A percentile compares a stretch with the other conserved stretches of the same genome.
Evolutionary conservation across 2,329 filamentous ascomycete species (phyloP).

Genomic region (Phialocephala sp.): DNA sequence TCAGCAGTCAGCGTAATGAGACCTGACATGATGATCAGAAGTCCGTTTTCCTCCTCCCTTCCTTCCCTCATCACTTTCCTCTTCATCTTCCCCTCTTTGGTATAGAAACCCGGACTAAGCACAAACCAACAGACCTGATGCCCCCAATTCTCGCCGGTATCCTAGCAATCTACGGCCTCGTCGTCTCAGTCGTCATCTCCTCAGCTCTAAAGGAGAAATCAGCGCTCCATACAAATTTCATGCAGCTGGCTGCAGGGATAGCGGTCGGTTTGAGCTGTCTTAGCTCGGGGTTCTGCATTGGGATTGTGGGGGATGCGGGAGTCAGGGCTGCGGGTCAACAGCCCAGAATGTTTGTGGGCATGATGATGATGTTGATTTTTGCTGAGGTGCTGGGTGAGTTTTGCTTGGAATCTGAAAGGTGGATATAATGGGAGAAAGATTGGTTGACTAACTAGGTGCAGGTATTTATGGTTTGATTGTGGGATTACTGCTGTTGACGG

Average conservation of each 20-base stretch:
- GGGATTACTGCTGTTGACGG: slow-evolving; percentile 97
- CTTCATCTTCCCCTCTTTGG: background rate
- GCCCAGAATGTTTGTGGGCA: slow-evolving; percentile 72
- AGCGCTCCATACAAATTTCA: slow-evolving; percentile 78
- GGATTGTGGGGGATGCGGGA: slow-evolving; percentile 85
- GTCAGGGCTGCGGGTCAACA: slow-evolving; percentile 78
- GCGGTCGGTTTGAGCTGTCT: slow-evolving; percentile 80
- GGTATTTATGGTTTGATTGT: slow-evolving; percentile 91
- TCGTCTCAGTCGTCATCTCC: slow-evolving; percentile 84
- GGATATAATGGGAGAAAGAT: slow-evolving; percentile 11
- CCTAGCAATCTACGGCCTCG: slow-evolving; percentile 95
- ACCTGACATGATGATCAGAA: slow-evolving; percentile 98
- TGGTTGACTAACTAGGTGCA: slow-evolving; percentile 4
- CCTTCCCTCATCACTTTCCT: too few relatives aligned
- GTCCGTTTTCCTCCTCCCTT: slow-evolving; percentile 69
- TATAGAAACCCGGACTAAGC: background rate
- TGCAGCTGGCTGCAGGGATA: slow-evolving; percentile 81
- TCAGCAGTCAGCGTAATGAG: slow-evolving; percentile 95
- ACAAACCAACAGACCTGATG: slow-evolving; percentile 76
- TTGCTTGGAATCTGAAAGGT: slow-evolving; percentile 17
- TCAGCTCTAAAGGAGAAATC: slow-evolving; percentile 73
- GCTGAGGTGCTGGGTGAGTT: slow-evolving; percentile 75
- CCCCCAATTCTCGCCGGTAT: slow-evolving; percentile 99
- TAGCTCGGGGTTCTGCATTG: slow-evolving; percentile 77
- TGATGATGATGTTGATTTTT: slow-evolving; percentile 84